Percentiles rank a stretch among this genome's conserved stretches.
phyloP scores from a whole-genome alignment of 345 rosid species.

The Bruguiera gymnorhiza region DNA sequence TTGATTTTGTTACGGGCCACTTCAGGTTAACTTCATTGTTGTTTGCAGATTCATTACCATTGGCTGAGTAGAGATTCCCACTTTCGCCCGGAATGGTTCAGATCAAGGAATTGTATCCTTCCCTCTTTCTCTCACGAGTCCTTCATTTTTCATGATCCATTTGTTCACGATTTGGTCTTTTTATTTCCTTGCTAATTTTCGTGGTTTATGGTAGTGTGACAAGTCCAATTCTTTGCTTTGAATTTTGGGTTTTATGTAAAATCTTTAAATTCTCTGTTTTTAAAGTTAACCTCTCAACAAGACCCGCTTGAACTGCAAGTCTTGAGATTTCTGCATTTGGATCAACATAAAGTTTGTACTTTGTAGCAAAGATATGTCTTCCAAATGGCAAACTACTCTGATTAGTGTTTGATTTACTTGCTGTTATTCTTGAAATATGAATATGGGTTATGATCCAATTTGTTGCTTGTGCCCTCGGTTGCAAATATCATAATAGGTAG shows the following conservation, averaged over 20 bases:
- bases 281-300: no score
- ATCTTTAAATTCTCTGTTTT: no score
- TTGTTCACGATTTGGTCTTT: no score
- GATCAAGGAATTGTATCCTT: constrained; percentile 71
- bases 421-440: not conserved
- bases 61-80: not conserved
- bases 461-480: not conserved
- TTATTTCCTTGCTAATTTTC: no score
- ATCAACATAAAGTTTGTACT: not conserved
- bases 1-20: not conserved
- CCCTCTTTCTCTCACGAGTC: not conserved
- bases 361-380: no score
- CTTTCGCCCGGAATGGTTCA: constrained; percentile 44
- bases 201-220: no score
- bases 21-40: not conserved
- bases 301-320: not conserved
- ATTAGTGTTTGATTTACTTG: not conserved
- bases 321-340: not conserved
- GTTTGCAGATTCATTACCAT: not conserved
- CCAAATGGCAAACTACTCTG: no score
- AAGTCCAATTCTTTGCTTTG: no score
- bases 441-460: not conserved
- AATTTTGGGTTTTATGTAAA: no score
- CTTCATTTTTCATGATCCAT: not conserved
- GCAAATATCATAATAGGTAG: no score